Percentiles rank a stretch among this genome's conserved stretches.
Conservation (phyloP, 352 stramenopile species). For the Phytophthora brassicae region DNA sequence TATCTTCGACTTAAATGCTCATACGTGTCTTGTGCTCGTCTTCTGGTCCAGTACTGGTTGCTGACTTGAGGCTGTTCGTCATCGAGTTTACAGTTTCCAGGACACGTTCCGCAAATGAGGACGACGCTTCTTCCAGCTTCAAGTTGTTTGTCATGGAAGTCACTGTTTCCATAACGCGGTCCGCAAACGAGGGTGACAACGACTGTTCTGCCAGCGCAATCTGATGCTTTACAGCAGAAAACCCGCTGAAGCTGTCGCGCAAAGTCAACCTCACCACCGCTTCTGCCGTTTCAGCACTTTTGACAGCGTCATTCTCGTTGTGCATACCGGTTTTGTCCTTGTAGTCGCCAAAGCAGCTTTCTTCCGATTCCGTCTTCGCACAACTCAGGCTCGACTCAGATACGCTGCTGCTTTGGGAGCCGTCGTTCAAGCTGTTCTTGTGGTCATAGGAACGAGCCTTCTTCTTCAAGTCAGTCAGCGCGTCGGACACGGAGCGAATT, state of each 20-base stretch:
- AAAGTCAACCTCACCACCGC: slow-evolving; percentile 18
- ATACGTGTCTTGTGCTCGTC: no score
- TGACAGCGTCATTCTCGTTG: background rate
- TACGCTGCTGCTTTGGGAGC: background rate
- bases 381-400: background rate
- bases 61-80: no score
- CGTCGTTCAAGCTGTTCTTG: slow-evolving; percentile 10
- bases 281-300: slow-evolving; percentile 17
- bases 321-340: background rate
- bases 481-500: slow-evolving; percentile 10
- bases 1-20: no score
- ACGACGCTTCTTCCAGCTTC: no score
- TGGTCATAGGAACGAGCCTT: slow-evolving; percentile 21
- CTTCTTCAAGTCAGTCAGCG: slow-evolving; percentile 18
- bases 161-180: slow-evolving; percentile 13
- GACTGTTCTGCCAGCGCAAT: slow-evolving; percentile 14
- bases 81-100: no score
- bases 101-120: no score
- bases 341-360: slow-evolving; percentile 8
- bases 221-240: slow-evolving; percentile 25
- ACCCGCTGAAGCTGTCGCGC: slow-evolving; percentile 20
- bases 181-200: slow-evolving; percentile 14
- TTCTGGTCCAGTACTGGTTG: no score
- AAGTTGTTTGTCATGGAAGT: slow-evolving; percentile 12
- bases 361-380: slow-evolving; percentile 12